phyloP scores from a whole-genome alignment of 2,329 filamentous ascomycete species.

The Xylariaceae sp. region DNA sequence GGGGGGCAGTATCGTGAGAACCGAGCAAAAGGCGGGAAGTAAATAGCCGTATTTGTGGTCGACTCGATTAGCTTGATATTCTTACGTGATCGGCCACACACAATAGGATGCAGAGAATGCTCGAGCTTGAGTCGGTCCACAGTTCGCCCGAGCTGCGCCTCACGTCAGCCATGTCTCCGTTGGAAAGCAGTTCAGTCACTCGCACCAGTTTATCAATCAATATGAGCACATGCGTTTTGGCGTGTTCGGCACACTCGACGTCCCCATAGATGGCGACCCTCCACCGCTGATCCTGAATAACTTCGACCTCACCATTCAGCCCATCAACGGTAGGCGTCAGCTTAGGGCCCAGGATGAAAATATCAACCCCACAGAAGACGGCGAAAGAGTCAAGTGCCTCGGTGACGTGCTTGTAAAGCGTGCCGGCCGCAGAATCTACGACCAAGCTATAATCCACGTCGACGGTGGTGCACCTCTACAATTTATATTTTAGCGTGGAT shows the following conservation, averaged over 20 bases:
- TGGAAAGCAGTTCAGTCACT: conserved; percentile 14
- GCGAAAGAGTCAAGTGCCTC: conserved; percentile 84
- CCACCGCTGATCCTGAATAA: conserved; percentile 84
- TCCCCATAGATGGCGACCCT: conserved; percentile 93
- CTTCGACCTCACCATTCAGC: conserved; percentile 71
- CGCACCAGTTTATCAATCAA: conserved; percentile 92
- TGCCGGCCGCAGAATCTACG: conserved; percentile 62
- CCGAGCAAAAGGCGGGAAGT: conserved; percentile 91
- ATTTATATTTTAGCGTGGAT: conserved; percentile 27
- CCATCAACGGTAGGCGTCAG: conserved; percentile 70
- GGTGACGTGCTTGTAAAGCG: conserved; percentile 69
- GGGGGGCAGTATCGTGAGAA: conserved; percentile 86
- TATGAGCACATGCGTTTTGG: conserved; percentile 91
- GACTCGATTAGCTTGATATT: conserved; percentile 98
- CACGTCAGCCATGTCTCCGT: conserved; percentile 17
- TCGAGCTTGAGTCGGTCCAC: conserved; percentile 30
- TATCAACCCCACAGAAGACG: conserved; percentile 86
- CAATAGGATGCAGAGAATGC: conserved; percentile 71
- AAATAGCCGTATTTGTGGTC: conserved; percentile 90
- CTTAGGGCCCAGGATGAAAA: conserved; percentile 91
- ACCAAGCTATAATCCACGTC: conserved; percentile 91
- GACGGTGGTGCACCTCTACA: conserved; percentile 82
- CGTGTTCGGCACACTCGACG: conserved; percentile 90
- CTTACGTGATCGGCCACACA: conserved; percentile 89
- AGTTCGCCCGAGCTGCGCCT: conserved; percentile 26